Base-by-base conservation (phyloP, 2,329 filamentous ascomycete species). In the Pseudocercospora musae region DNA sequence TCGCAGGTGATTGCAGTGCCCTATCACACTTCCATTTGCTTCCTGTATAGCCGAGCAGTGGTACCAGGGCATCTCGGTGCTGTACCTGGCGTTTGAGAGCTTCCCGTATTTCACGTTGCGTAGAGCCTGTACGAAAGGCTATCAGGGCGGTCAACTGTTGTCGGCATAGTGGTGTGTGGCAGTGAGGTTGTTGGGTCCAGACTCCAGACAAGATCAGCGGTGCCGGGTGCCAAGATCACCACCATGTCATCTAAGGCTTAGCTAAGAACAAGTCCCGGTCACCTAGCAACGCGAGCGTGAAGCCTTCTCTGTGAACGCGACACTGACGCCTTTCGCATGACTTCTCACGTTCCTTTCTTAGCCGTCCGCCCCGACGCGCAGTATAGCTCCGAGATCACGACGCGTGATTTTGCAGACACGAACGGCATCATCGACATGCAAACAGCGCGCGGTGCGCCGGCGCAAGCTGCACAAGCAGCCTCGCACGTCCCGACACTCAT, bases 401-500 rank as follows among this genome's bases (percentile, higher is more conserved):
- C 64, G 27, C 64, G 64, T 57, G 66, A 65, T 40, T 59, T 64
- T 25, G 58, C 57, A 33, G 27, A 54, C 33, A 60, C 53, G 31
- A 60, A 60, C 52, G 60, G 46, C 23, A 60, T 62, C 29, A 20
- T 56, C 62, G 15, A 57, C 59, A 64, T 62, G 55, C 42, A 61
- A 33, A 53, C 62, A 42, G 42, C 25, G 37, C 55, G 57, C 56
- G 42, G 58, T 29, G 60, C 64, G 18, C 62, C 60, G 18, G 53
- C 59, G 25, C 52, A 55, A 31, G 40, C 61, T 11, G 49, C 40
- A 21, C 60, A 23, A 27, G 57, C 62, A 15, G 53, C 58, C 5
- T 46, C 49, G 54, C 66, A 57, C 50, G 72, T 80, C 49, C 76
- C 77, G 8, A 54, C 68, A 15, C 66, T 65, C 44, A 65, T 80